Evolutionary conservation across 2,329 filamentous ascomycete genomes (phyloP), one percentile per base, ranked within the genome.

Genomic region (Lecanicillium sp.): DNA sequence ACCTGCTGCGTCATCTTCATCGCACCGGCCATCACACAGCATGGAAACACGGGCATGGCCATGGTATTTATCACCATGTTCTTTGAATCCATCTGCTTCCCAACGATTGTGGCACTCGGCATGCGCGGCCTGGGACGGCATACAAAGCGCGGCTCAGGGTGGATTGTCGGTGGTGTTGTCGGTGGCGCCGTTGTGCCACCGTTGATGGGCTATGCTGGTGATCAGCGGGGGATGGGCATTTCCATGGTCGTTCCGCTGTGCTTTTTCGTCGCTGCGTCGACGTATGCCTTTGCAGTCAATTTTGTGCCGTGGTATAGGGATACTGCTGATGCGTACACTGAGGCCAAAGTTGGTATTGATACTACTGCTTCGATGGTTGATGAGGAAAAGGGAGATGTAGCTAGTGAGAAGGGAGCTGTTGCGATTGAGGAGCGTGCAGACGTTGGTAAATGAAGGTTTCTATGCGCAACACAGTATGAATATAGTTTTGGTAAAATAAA

Each of bases 61-160:
- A 78, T 86, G 68, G 70, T 87, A 17, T 84, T 77, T 56, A 45
- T 84, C 9, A 76, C 80, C 7, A 67, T 88, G 15, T 87, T 89
- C 65, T 89, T 88, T 59, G 85, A 86, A 59, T 81, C 75, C 4
- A 83, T 86, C 52, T 83, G 80, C 57, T 90, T 89, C 66, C 84
- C 85, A 0, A 88, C 83, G n/a, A 87, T 89, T 50, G 77, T 89
- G 19, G 83, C 83, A 4, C 67, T 88, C 3, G 82, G 82, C 7
- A 85, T 87, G 65, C 73, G 82, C 15, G 83, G 83, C 3, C 68
- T 88, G 1, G 85, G 85, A 4, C 73, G 78, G n/a, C 80, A 89
- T 60, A 84, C 80, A 22, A 88, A 88, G 65, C 73, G 83, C 43
- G 85, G 84, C 2, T 79, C 78, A 2, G 82, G 82, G 5, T 83